Evolutionary conservation across 257 asterid species (phyloP), one percentile per base, ranked within the genome.

Genomic region (Scutellaria galericulata): DNA sequence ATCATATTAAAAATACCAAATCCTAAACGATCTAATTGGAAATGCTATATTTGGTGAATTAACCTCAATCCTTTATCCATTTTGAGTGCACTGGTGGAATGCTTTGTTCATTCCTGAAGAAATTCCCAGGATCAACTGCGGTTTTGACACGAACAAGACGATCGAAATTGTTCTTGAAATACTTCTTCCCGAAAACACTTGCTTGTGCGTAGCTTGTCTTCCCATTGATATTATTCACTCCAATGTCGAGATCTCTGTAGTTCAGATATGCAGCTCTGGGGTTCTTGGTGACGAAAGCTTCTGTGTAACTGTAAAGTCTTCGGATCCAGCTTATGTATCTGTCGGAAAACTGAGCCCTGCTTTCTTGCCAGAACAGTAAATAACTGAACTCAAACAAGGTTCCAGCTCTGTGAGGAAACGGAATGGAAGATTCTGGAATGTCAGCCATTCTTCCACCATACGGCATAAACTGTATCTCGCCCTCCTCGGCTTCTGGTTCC

Each of bases 81-180:
- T 58, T 46, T 14, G 35, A 46, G 39, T 39, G 53, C 9, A 79
- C 9, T 0, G 84, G 42, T 7, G 86, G 84, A 73, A 82, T 79
- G 67, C 84, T 83, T 48, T 83, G 87, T 51, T 83, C 84, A 9
- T 83, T 74, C 68, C 67, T 66, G 72, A 83, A 81, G 63, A 77
- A 81, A 59, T 81, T 74, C 5, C 13, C 20, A 0, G 80, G 80
- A 70, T 77, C 85, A 37, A 74, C 70, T 14, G 31, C 35, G 14
- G 63, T 73, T 54, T 73, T 73, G 9, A 73, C 66, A 0, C 22
- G 70, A 50, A 72, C 77, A 22, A 72, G 3, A 1, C 63, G 42
- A 4, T 61, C 8, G 13, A 72, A 72, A 40, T 72, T 72, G 51
- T 50, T 72, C 12, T 39, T 61, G 62, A 39, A 76, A 53, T 69